Evolutionary conservation across 2,329 filamentous ascomycete genomes (phyloP).

Genomic region (Colletotrichum graminicola): DNA sequence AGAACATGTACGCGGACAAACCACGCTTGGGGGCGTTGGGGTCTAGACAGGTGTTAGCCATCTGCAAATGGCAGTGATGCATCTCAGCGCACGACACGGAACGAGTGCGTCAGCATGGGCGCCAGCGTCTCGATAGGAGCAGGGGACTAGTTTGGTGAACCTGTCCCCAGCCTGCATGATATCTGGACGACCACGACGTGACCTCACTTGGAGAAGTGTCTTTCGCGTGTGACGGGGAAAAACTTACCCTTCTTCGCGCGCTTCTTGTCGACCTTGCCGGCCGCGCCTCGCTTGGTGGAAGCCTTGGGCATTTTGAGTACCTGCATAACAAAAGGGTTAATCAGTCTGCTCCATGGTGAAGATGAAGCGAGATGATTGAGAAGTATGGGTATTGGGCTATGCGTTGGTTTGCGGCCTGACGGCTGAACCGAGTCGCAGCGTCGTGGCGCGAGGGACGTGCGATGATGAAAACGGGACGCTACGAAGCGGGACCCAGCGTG

Average conservation of each 20-base stretch:
- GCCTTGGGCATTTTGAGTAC: conserved; percentile 70
- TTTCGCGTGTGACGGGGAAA: background rate
- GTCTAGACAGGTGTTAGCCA: conserved; percentile 65
- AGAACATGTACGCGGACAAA: conserved; percentile 99
- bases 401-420: background rate
- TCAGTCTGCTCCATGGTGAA: conserved; percentile 27
- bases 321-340: conserved; percentile 47
- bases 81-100: background rate
- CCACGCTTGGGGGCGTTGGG: conserved; percentile 99
- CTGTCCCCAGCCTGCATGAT: background rate
- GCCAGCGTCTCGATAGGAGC: background rate
- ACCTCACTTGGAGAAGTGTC: background rate
- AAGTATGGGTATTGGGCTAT: conserved; percentile 6
- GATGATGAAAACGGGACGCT: conserved; percentile 10
- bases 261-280: conserved; percentile 67
- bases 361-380: conserved; percentile 12
- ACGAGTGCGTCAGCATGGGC: background rate
- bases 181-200: background rate
- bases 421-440: background rate
- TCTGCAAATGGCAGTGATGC: background rate
- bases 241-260: conserved; percentile 71
- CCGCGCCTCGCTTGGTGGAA: conserved; percentile 64
- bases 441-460: background rate
- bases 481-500: conserved; percentile 44
- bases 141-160: background rate